A percentile compares a stretch with the other conserved stretches of the same genome.
These are phyloP conservation scores for Penicillium pulvis DNA, from an alignment of 495 filamentous ascomycete species.

Conservation along the genomic window DNA sequence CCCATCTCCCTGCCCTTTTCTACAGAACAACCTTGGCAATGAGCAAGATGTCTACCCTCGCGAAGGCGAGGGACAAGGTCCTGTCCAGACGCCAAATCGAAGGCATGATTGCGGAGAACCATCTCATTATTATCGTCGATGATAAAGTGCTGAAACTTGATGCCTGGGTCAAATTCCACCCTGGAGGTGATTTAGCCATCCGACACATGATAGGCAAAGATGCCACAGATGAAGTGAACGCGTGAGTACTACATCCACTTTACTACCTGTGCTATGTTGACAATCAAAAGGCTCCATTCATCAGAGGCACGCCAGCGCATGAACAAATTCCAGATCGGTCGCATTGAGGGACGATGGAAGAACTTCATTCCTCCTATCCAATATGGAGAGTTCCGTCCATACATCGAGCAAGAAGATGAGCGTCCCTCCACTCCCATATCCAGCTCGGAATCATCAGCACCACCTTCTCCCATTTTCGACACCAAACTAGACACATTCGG, in stretches of 20 bases:
- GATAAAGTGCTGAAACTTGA: slow-evolving; percentile 76
- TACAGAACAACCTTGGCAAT: slow-evolving; percentile 2
- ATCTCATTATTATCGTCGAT: slow-evolving; percentile 72
- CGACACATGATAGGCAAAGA: slow-evolving; percentile 83
- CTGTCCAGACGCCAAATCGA: slow-evolving; percentile 73
- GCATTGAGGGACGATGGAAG: slow-evolving; percentile 71
- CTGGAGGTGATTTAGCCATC: slow-evolving; percentile 82
- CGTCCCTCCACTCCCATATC: slow-evolving; percentile 4
- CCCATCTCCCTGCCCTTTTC: too few relatives aligned
- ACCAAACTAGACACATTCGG: slow-evolving; percentile 3
- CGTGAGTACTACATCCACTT: slow-evolving; percentile 20
- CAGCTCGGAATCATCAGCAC: slow-evolving; percentile 15
- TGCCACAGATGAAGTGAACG: slow-evolving; percentile 85
- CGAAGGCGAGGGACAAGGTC: slow-evolving; percentile 44
- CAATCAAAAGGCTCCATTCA: slow-evolving; percentile 61
- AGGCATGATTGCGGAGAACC: slow-evolving; percentile 73
- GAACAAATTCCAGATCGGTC: slow-evolving; percentile 73
- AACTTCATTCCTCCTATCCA: slow-evolving; percentile 87
- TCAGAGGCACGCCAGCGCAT: slow-evolving; percentile 66
- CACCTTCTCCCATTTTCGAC: slow-evolving; percentile 22
- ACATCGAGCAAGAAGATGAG: slow-evolving; percentile 5
- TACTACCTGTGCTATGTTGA: slow-evolving; percentile 1
- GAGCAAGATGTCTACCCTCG: slow-evolving; percentile 9
- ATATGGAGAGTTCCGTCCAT: slow-evolving; percentile 62
- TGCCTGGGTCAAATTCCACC: slow-evolving; percentile 79